Evolutionary conservation across 2,329 filamentous ascomycete genomes (phyloP).

Genomic region (Arthrobotrys iridis): DNA sequence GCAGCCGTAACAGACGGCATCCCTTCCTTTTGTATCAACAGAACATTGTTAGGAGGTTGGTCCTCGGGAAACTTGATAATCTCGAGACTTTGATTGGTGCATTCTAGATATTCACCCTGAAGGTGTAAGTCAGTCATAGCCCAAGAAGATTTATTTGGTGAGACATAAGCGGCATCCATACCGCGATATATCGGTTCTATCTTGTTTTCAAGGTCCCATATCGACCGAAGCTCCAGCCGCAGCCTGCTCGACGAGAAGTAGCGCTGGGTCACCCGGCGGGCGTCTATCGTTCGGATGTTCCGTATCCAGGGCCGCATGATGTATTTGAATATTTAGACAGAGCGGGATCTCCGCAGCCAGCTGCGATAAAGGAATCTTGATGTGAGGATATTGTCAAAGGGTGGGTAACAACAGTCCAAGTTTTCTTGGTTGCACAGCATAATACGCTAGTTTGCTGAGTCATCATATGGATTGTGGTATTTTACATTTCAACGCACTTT

Average conservation of each 20-base stretch:
- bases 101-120: constrained; percentile 41
- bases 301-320: constrained; percentile 19
- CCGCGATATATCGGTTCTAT: constrained; percentile 51
- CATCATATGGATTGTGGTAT: neutral
- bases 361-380: constrained; percentile 8
- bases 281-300: neutral
- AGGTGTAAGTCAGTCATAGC: constrained; percentile 36
- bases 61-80: constrained; percentile 37
- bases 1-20: constrained; percentile 59
- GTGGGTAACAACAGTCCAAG: neutral
- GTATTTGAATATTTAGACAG: neutral
- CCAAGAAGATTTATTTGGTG: neutral
- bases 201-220: constrained; percentile 48
- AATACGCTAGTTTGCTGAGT: neutral
- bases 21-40: constrained; percentile 74
- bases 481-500: constrained; percentile 5
- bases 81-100: constrained; percentile 47
- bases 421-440: neutral
- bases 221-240: constrained; percentile 34
- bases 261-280: neutral
- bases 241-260: constrained; percentile 28
- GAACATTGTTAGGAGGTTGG: constrained; percentile 73
- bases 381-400: neutral
- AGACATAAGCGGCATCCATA: neutral
- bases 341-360: constrained; percentile 10